Evolutionary conservation across 768 basidiomycete species (phyloP).

Genomic region (Leccinum olivaceopallidum): DNA sequence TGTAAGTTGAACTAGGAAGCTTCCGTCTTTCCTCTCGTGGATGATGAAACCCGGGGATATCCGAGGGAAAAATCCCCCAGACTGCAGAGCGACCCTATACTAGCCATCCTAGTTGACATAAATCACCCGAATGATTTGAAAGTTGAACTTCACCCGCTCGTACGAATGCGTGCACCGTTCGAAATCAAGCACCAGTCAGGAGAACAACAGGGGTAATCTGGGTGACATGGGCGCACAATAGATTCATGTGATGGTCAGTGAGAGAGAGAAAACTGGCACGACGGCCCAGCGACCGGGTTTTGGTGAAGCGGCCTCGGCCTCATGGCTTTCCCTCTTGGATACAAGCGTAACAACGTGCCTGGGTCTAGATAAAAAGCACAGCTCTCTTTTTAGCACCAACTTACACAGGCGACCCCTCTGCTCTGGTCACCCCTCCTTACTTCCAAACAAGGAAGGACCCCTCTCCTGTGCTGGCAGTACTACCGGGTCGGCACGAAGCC

Average conservation of each 20-base stretch:
- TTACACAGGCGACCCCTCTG: background rate
- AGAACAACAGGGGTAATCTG: background rate
- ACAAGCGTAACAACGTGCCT: slow-evolving; percentile 20
- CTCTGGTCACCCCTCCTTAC: slow-evolving; percentile 4
- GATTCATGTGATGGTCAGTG: background rate
- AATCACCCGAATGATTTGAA: background rate
- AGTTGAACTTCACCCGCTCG: background rate
- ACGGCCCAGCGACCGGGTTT: slow-evolving; percentile 16
- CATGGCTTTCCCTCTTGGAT: slow-evolving; percentile 10
- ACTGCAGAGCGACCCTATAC: slow-evolving; percentile 1
- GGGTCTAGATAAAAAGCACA: slow-evolving; percentile 14
- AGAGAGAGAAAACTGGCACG: slow-evolving; percentile 16
- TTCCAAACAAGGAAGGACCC: slow-evolving; percentile 10
- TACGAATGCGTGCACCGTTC: slow-evolving; percentile 7
- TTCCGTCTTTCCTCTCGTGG: slow-evolving; percentile 1
- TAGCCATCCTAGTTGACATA: background rate
- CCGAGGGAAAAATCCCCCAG: slow-evolving; percentile 12
- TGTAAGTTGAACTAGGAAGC: background rate
- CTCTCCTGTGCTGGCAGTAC: slow-evolving; percentile 1
- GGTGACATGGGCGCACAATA: slow-evolving; percentile 5
- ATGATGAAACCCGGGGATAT: slow-evolving; percentile 16
- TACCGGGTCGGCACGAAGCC: slow-evolving; percentile 13
- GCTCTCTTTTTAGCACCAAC: slow-evolving; percentile 3
- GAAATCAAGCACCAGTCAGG: background rate
- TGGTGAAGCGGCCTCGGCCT: slow-evolving; percentile 13